Conservation (phyloP, 352 stramenopile genomes). For the Globisporangium canariense region DNA sequence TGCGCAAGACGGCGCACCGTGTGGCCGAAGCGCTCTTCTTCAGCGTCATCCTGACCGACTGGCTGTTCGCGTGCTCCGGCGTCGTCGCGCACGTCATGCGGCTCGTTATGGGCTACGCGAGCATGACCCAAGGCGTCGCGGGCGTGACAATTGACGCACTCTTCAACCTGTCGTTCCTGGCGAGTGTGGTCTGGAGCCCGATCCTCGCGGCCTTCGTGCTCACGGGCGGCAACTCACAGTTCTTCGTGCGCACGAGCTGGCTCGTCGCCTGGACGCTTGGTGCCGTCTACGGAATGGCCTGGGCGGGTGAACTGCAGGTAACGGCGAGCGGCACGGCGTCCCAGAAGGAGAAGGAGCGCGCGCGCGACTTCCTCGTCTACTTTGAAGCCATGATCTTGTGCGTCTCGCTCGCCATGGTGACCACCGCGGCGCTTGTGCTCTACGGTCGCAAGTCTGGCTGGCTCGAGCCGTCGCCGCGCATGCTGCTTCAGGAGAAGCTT, state of each 20-base stretch:
- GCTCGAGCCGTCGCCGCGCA: constrained; percentile 33
- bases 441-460: constrained; percentile 43
- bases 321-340: neutral
- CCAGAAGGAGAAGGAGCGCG: constrained; percentile 17
- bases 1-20: constrained; percentile 53
- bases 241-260: constrained; percentile 48
- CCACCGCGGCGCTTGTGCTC: constrained; percentile 27
- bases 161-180: constrained; percentile 57
- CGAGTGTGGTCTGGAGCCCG: constrained; percentile 64
- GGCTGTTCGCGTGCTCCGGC: constrained; percentile 46
- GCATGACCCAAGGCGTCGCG: constrained; percentile 13
- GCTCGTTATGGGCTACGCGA: constrained; percentile 6
- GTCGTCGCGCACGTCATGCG: constrained; percentile 27
- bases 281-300: constrained; percentile 47
- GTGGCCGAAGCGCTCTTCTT: constrained; percentile 64
- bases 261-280: constrained; percentile 45
- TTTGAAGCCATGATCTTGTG: constrained; percentile 40
- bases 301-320: constrained; percentile 17
- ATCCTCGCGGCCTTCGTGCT: constrained; percentile 70
- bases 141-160: constrained; percentile 33
- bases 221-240: constrained; percentile 41
- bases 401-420: constrained; percentile 36
- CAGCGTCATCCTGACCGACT: constrained; percentile 57
- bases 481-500: constrained; percentile 36
- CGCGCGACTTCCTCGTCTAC: constrained; percentile 23